Conservation (phyloP, 345 rosid genomes). For the Salix caprea region DNA sequence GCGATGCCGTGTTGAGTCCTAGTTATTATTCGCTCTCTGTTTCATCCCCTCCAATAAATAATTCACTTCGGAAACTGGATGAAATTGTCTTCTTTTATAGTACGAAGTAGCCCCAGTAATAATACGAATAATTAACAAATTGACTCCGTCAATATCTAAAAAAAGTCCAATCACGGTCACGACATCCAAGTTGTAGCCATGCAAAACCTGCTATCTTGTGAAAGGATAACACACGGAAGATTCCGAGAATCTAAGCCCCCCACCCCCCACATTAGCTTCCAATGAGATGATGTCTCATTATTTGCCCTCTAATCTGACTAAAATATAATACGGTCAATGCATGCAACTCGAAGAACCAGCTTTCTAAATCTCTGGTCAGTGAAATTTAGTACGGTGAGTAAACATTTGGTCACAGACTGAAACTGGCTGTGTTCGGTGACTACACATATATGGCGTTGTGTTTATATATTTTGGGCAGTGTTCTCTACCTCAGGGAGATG, state of each 20-base stretch:
- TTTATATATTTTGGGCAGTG: not conserved
- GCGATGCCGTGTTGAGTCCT: not conserved
- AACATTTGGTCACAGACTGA: slow-evolving; percentile 17
- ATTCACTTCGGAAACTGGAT: not conserved
- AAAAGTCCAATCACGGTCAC: not conserved
- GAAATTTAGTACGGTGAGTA: slow-evolving; percentile 26
- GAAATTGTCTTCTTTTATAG: too few species aligned
- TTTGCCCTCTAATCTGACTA: not conserved
- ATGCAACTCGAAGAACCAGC: not conserved
- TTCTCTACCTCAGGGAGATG: slow-evolving; percentile 8
- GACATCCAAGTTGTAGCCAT: slow-evolving; percentile 28
- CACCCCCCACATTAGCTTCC: not conserved
- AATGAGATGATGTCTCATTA: not conserved
- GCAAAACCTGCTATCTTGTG: slow-evolving; percentile 30
- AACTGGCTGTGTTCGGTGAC: slow-evolving; percentile 41
- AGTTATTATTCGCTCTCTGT: not conserved
- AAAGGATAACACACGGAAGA: not conserved
- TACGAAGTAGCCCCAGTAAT: too few species aligned
- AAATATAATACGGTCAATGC: not conserved
- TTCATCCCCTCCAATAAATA: not conserved
- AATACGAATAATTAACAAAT: too few species aligned
- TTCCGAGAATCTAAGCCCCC: not conserved
- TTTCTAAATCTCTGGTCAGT: slow-evolving; percentile 6
- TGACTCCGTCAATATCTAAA: not conserved
- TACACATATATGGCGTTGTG: not conserved